These are phyloP conservation scores for Colletotrichum sansevieriae DNA, from an alignment of 2,329 filamentous ascomycete genomes.

Conservation along the genomic window DNA sequence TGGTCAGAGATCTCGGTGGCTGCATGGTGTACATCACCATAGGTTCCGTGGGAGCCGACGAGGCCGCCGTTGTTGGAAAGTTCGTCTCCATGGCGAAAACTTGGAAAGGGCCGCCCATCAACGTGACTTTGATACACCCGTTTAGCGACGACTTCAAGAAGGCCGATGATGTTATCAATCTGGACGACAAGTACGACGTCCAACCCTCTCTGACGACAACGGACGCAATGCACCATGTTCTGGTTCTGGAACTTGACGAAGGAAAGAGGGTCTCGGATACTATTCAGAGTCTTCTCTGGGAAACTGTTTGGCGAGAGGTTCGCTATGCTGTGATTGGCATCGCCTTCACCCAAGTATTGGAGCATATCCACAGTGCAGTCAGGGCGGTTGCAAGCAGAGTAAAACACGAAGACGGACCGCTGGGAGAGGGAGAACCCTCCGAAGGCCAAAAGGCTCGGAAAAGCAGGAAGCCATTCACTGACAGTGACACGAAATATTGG, in stretches of 20 bases:
- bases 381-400: not conserved
- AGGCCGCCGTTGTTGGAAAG: constrained; percentile 46
- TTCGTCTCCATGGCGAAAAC: constrained; percentile 44
- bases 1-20: constrained; percentile 43
- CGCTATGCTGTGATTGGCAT: constrained; percentile 47
- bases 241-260: constrained; percentile 44
- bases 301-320: constrained; percentile 47
- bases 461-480: not conserved
- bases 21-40: constrained; percentile 47
- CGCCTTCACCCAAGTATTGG: constrained; percentile 40
- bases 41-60: constrained; percentile 46
- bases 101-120: constrained; percentile 46
- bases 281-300: constrained; percentile 46
- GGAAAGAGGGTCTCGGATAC: constrained; percentile 43
- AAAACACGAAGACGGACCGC: fast-evolving
- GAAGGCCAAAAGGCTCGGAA: not conserved
- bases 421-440: not conserved
- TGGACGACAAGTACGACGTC: constrained; percentile 48
- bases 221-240: constrained; percentile 47
- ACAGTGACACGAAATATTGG: constrained; percentile 37
- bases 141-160: constrained; percentile 45
- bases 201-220: constrained; percentile 47
- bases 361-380: constrained; percentile 38
- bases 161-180: constrained; percentile 44
- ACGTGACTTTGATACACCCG: constrained; percentile 47